A percentile compares a stretch with the other conserved stretches of the same genome.
Evolutionary conservation across 2,329 filamentous ascomycete genomes (phyloP).

Genomic region (Fusarium lyarnte): DNA sequence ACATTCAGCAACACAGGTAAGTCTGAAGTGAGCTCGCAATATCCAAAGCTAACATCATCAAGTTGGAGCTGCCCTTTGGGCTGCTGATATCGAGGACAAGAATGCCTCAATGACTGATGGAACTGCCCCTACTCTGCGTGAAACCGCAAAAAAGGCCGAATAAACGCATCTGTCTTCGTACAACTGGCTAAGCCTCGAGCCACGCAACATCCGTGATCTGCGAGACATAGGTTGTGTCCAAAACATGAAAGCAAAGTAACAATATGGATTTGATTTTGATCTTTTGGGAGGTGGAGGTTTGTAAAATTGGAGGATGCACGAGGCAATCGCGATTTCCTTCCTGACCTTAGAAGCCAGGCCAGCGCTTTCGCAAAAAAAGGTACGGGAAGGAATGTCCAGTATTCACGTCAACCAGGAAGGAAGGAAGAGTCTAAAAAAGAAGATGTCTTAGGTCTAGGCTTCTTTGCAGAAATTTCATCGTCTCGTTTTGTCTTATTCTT

Average conservation of each 20-base stretch:
- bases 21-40: slow-evolving; percentile 8
- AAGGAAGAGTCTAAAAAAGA: not conserved
- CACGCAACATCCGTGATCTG: slow-evolving; percentile 3
- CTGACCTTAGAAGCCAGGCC: not conserved
- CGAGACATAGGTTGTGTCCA: not conserved
- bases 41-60: slow-evolving; percentile 9
- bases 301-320: not conserved
- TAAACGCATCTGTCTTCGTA: slow-evolving; percentile 37
- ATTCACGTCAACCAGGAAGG: not conserved
- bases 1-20: slow-evolving; percentile 85
- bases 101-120: slow-evolving; percentile 59
- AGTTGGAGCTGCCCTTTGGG: slow-evolving; percentile 95
- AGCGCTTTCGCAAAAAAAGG: not conserved
- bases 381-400: not conserved
- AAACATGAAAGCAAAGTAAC: not conserved
- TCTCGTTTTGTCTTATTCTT: slow-evolving; percentile 17
- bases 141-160: slow-evolving; percentile 60
- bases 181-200: not conserved
- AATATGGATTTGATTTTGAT: not conserved
- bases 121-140: slow-evolving; percentile 61
- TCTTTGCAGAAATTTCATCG: not conserved
- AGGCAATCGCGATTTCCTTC: not conserved
- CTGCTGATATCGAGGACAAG: slow-evolving; percentile 79
- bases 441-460: slow-evolving; percentile 6
- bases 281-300: not conserved